Evolutionary conservation across 345 rosid species (phyloP), one percentile per base, ranked within the genome.

Genomic region (Garcia nutans): DNA sequence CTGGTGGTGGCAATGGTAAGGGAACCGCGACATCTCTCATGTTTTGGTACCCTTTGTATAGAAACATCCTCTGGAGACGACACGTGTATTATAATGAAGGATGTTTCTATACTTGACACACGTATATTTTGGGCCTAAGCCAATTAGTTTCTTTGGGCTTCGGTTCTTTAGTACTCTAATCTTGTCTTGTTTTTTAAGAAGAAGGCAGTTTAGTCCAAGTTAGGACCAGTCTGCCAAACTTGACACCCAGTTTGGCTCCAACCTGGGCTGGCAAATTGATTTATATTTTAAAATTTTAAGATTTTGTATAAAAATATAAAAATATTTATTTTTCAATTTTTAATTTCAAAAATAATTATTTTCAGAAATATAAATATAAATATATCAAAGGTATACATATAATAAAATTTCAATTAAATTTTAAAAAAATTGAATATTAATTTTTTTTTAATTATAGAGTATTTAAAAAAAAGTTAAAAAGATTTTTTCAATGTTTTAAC

Each of bases 71-170:
- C 8, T 44, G 1, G 23, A 26, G 31, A 24, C 63, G 71, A 70
- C 79, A 63, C 79, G 79, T 77, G 79, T 61, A 31, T 16, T 9
- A 2, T 19, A 44, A 47, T 5, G 2, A 19, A 10, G 56, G 47
- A 8, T 17, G 13, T 0, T 26, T 60, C 10, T n/a, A n/a, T n/a
- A n/a, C n/a, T n/a, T n/a, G n/a, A n/a, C n/a, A n/a, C n/a, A n/a
- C n/a, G n/a, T n/a, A n/a, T n/a, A n/a, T 11, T 6, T 58, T 57
- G 37, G 55, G 13, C 33, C 55, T 17, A 6, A 31, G 69, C 52
- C 69, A 88, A 11, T 88, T 78, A 28, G 87, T 78, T 64, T 85
- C 85, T 49, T 84, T 86, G 0, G 92, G 96, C 82, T 57, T 37
- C 5, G 5, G 3, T 33, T 33, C 6, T 37, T 37, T 57, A 20